Base-by-base conservation (phyloP, 768 basidiomycete genomes). In the Russula compacta region DNA sequence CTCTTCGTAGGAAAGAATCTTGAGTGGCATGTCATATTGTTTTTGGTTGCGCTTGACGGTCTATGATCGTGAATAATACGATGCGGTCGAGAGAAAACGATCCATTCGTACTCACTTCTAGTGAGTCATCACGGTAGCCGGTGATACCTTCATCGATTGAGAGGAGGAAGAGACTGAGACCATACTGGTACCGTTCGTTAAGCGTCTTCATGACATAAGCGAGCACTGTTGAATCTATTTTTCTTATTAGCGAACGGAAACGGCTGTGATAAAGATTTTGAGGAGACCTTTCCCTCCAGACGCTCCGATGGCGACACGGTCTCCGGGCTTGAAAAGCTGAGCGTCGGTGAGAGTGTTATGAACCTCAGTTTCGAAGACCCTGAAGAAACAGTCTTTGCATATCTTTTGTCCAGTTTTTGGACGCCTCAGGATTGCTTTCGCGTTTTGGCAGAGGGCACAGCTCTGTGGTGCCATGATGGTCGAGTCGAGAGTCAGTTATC, bases 61-160 rank as follows among this genome's bases (percentile, higher is more conserved):
- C 95, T 98, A 71, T 38, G 54, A 48, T 47, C 14, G 42, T 36
- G 39, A 50, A 57, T 48, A 33, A 57, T 36, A 44, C 43, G 51
- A 24, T 51, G 35, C n/a, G 12, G 5, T n/a, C 51, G 39, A 14
- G 43, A 17, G 12, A 43, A 36, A 24, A 21, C 32, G 3, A 4
- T 21, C 12, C 14, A 24, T 21, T 48, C 47, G 58, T 42, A 60
- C 71, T 56, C 60, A 92, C 95, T 80, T 98, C 93, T 4, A 99
- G 77, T 0, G 95, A 98, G 71, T 98, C 97, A 70, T 99, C 97
- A 58, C 97, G 81, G 72, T 98, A 99, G 1, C 97, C 97, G 24
- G 93, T 95, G 66, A 98, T 99, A 0, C 97, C 97, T 73, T 99
- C 97, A 71, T 99, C 97, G 71, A 99, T 98, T 0, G 95, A 98